phyloP scores from a whole-genome alignment of 768 basidiomycete species.

The Collybia mongolica region DNA sequence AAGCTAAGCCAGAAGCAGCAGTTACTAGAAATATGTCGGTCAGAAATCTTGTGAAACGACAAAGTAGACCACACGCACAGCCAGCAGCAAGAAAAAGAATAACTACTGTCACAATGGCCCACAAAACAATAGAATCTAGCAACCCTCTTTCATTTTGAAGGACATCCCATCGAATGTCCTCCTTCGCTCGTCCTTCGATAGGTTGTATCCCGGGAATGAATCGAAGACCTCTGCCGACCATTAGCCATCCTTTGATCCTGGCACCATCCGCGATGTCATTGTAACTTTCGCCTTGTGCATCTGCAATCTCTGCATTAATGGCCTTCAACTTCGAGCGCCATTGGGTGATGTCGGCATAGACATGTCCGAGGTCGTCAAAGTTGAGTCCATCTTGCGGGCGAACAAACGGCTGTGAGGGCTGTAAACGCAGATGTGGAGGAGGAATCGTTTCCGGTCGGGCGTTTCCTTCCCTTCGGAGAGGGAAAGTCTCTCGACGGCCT shows the following conservation, averaged over 20 bases:
- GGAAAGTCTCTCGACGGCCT: constrained; percentile 61
- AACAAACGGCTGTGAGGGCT: constrained; percentile 68
- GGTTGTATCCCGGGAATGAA: constrained; percentile 61
- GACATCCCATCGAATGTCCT: constrained; percentile 81
- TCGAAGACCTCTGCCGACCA: constrained; percentile 69
- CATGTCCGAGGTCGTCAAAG: constrained; percentile 60
- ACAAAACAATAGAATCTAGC: constrained; percentile 50
- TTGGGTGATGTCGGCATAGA: constrained; percentile 68
- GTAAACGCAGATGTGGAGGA: constrained; percentile 67
- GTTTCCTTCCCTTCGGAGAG: constrained; percentile 39
- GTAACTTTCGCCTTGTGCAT: constrained; percentile 64
- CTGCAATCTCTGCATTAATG: constrained; percentile 73
- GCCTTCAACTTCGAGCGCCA: constrained; percentile 70
- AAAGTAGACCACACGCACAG: constrained; percentile 43
- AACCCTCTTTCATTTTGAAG: constrained; percentile 56
- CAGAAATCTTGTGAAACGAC: constrained; percentile 4
- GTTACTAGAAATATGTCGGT: constrained; percentile 45
- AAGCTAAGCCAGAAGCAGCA: constrained; percentile 64
- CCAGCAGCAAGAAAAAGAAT: constrained; percentile 53
- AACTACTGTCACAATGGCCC: constrained; percentile 52
- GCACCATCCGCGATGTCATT: constrained; percentile 72
- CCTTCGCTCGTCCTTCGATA: constrained; percentile 79
- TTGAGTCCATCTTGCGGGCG: constrained; percentile 72
- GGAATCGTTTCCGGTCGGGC: constrained; percentile 39
- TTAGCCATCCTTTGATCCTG: constrained; percentile 72